Evolutionary conservation across 2,329 filamentous ascomycete genomes (phyloP), one percentile per base, ranked within the genome.

Genomic region (Aureobasidium pullulans): DNA sequence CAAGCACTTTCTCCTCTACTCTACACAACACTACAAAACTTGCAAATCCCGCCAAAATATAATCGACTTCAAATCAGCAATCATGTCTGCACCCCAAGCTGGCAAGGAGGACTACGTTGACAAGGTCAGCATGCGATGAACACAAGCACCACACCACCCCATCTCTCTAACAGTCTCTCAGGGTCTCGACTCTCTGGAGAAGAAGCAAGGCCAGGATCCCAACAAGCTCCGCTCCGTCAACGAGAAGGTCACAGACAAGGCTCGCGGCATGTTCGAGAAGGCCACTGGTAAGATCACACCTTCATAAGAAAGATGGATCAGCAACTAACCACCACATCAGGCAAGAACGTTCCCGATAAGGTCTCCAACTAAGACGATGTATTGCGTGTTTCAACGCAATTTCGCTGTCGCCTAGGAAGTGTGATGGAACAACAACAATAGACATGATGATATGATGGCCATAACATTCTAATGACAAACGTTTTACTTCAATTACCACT

Each of bases 191-290:
- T 39, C 61, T 39, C 37, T 62, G 32, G 62, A 65, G 61, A 53
- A 59, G 57, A 61, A 61, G 53, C 39, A 53, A 29, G 64, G 64
- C 23, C 57, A 62, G 60, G 65, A 69, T 57, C 63, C 68, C 23
- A 60, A 44, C 48, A 67, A 69, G 63, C 63, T 66, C 47, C 60
- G 68, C 39, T 59, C 57, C 15, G 64, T 64, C 47, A 70, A 70
- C 62, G 68, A 70, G 65, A 70, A 70, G 66, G 62, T 70, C 59
- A 69, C 67, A 57, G 69, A 71, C 52, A 68, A 66, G 59, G 62
- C 64, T 15, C 64, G 69, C 39, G 63, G 60, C 28, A 65, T 66
- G 48, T 66, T 70, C 48, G 68, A 70, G 65, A 69, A 70, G 66
- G 59, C 63, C 11, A 69, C 69, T 15, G 69, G 68, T 57, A 69